A percentile compares a stretch with the other conserved stretches of the same genome.
Conservation (phyloP, 2,329 filamentous ascomycete species). For the Cordyceps cicadae region DNA sequence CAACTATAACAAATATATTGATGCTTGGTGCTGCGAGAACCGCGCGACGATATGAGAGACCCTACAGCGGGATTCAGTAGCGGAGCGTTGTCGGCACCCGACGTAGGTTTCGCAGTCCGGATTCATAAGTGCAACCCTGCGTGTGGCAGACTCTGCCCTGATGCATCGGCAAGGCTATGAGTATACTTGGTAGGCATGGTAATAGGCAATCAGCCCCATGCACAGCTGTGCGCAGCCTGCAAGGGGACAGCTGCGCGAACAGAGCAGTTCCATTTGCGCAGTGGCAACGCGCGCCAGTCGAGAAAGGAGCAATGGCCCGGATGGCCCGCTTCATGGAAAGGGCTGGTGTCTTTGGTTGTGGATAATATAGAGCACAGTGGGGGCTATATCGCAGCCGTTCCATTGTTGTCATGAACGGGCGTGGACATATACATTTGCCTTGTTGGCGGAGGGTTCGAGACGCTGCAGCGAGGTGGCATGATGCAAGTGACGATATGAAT, state of each 20-base stretch:
- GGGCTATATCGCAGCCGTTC: constrained; percentile 2
- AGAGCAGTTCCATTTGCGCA: neutral
- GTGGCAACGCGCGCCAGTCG: neutral
- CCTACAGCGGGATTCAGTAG: neutral
- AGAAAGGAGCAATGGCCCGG: constrained; percentile 2
- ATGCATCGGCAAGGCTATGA: neutral
- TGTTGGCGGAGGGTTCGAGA: neutral
- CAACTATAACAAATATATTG: neutral
- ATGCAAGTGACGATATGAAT: neutral
- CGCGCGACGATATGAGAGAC: neutral
- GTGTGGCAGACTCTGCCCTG: neutral
- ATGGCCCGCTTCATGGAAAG: neutral
- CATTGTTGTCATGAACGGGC: constrained; percentile 1
- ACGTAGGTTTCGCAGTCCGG: neutral
- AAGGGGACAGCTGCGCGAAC: neutral
- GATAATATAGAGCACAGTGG: neutral
- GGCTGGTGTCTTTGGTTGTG: neutral
- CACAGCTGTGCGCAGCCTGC: neutral
- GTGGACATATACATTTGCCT: neutral
- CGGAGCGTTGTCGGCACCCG: neutral
- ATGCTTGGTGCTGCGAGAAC: neutral
- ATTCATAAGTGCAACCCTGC: neutral
- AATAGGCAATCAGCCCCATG: neutral
- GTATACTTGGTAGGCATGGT: neutral
- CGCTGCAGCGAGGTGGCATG: too few relatives aligned